phyloP scores from a whole-genome alignment of 371 early-diverging fungal species.

The Rhizopus sp. region DNA sequence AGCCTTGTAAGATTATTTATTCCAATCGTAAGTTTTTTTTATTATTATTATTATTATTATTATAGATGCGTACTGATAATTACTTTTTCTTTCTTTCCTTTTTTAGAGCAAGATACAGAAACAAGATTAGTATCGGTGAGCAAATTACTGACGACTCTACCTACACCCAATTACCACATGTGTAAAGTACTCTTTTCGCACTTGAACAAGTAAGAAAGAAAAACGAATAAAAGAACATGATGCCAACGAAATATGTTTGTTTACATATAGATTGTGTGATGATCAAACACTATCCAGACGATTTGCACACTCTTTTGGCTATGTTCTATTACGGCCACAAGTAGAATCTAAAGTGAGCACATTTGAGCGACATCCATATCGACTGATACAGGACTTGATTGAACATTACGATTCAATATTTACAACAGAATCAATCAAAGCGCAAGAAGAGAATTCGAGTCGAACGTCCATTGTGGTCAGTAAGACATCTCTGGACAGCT shows the following conservation, averaged over 20 bases:
- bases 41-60: not conserved
- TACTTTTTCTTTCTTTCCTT: not conserved
- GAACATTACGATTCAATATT: conserved; percentile 33
- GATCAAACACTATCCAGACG: conserved; percentile 7
- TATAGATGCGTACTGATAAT: not conserved
- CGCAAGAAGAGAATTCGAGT: conserved; percentile 30
- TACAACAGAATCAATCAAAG: conserved; percentile 25
- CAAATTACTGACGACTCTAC: conserved; percentile 54
- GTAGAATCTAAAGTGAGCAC: conserved; percentile 48
- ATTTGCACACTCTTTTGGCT: conserved; percentile 47
- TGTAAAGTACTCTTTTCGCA: conserved; percentile 48
- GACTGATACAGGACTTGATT: conserved; percentile 60
- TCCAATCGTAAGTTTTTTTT: conserved; percentile 49
- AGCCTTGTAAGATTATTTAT: conserved; percentile 70
- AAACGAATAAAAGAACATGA: not conserved
- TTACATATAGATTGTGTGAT: not conserved
- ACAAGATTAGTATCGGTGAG: conserved; percentile 46
- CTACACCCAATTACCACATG: conserved; percentile 55
- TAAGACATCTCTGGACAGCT: too few species aligned
- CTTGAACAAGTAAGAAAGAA: conserved; percentile 38
- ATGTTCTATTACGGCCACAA: conserved; percentile 62
- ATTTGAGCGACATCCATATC: conserved; percentile 61
- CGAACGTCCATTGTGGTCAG: conserved; percentile 24
- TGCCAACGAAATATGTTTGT: not conserved
- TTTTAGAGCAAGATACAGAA: conserved; percentile 36